Percentiles rank a stretch among this genome's conserved stretches.
Conservation (phyloP, 2,329 filamentous ascomycete species). For the Aureobasidium sp. region DNA sequence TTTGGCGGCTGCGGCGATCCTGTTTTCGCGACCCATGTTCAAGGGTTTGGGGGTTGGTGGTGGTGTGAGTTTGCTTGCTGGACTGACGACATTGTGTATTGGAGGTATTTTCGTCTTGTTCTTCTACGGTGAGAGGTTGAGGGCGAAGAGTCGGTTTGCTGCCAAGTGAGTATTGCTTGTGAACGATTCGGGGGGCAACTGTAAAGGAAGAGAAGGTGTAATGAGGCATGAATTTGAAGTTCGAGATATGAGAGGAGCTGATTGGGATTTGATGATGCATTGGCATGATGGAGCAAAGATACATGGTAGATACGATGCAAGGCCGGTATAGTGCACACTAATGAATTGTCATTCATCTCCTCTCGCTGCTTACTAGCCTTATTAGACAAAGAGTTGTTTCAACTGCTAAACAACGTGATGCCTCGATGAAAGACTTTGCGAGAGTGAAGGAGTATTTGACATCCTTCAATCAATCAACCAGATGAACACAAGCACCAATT, state of each 20-base stretch:
- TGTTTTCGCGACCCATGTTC: constrained; percentile 53
- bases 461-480: too few relatives aligned
- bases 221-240: not conserved
- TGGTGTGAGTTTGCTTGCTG: constrained; percentile 49
- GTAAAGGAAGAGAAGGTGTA: not conserved
- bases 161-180: constrained; percentile 13
- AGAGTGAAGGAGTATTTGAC: too few relatives aligned
- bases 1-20: constrained; percentile 49
- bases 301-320: not conserved
- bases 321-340: too few relatives aligned
- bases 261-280: not conserved
- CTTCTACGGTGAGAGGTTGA: constrained; percentile 46
- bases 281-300: not conserved
- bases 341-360: too few relatives aligned
- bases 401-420: too few relatives aligned
- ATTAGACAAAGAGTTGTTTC: too few relatives aligned
- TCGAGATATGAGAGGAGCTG: not conserved
- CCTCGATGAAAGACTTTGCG: too few relatives aligned
- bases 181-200: too few relatives aligned
- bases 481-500: too few relatives aligned
- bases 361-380: too few relatives aligned
- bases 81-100: constrained; percentile 25
- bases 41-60: constrained; percentile 48
- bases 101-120: constrained; percentile 46
- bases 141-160: constrained; percentile 20